These are phyloP conservation scores for Paramyrothecium roridum DNA, from an alignment of 2,329 filamentous ascomycete genomes.

Conservation along the genomic window DNA sequence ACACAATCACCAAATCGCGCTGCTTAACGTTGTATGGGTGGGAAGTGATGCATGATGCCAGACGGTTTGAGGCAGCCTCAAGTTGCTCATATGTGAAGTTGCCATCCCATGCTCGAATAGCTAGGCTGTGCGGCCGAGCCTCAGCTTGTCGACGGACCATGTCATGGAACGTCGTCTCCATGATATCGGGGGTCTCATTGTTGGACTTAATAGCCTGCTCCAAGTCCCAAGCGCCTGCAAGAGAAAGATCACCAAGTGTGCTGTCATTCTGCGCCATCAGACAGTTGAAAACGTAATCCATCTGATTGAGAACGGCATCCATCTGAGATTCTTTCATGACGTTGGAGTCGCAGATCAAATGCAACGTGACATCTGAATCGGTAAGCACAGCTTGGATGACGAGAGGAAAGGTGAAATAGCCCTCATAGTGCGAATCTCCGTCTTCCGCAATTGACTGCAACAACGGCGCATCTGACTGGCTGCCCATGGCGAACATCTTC, in stretches of 20 bases:
- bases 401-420: neutral
- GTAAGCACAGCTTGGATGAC: neutral
- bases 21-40: constrained; percentile 3
- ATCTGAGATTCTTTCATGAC: neutral
- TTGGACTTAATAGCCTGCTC: neutral
- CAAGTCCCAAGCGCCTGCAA: neutral
- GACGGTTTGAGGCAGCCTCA: neutral
- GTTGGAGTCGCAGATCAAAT: neutral
- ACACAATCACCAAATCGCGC: constrained; percentile 8
- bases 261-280: neutral
- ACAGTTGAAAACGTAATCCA: neutral
- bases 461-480: neutral
- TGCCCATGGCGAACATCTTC: neutral
- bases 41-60: constrained; percentile 17
- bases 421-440: neutral
- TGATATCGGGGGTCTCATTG: neutral
- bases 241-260: neutral
- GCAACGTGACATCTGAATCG: neutral
- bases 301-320: neutral
- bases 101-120: constrained; percentile 11
- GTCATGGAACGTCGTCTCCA: neutral
- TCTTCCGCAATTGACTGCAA: neutral
- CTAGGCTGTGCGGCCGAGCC: constrained; percentile 2
- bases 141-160: constrained; percentile 27
- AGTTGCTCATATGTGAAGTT: constrained; percentile 6